Evolutionary conservation across 1,284 basidiomycete species (phyloP).

Genomic region (Fomitopsis schrenkii): DNA sequence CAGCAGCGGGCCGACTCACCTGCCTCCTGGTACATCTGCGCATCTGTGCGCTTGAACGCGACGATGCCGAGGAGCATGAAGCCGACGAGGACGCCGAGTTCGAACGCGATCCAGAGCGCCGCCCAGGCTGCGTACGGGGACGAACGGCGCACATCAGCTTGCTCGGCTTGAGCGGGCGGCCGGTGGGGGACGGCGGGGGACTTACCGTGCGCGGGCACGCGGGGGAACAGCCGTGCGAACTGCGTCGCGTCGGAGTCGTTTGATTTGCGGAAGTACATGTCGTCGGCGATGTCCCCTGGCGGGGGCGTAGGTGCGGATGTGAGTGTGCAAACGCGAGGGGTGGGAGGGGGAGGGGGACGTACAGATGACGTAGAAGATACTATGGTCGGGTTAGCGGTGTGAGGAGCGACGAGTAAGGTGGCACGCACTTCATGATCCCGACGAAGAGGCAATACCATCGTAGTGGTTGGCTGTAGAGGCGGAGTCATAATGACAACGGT

Average conservation of each 20-base stretch:
- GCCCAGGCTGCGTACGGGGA: constrained; percentile 57
- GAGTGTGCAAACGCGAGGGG: background rate
- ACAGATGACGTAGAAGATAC: constrained; percentile 77
- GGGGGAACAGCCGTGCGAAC: constrained; percentile 65
- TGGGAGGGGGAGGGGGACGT: constrained; percentile 22
- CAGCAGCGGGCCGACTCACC: constrained; percentile 20
- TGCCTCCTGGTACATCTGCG: constrained; percentile 35
- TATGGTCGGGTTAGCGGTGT: constrained; percentile 23
- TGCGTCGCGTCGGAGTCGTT: constrained; percentile 84
- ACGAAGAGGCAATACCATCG: constrained; percentile 82
- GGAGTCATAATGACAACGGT: background rate
- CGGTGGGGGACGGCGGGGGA: constrained; percentile 4
- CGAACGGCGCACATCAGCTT: constrained; percentile 6
- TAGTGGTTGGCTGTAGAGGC: constrained; percentile 44
- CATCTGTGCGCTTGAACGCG: constrained; percentile 52
- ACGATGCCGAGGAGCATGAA: constrained; percentile 70
- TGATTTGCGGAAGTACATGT: constrained; percentile 80
- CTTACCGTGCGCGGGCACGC: constrained; percentile 62
- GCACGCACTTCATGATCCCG: constrained; percentile 76
- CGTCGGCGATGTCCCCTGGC: constrained; percentile 79
- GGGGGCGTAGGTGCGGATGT: background rate
- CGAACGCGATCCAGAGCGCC: constrained; percentile 69
- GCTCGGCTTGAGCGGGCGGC: constrained; percentile 2
- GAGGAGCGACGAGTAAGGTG: background rate
- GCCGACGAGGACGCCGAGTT: constrained; percentile 59